Conservation (phyloP, 352 stramenopile genomes). For the Globisporangium perplexum region DNA sequence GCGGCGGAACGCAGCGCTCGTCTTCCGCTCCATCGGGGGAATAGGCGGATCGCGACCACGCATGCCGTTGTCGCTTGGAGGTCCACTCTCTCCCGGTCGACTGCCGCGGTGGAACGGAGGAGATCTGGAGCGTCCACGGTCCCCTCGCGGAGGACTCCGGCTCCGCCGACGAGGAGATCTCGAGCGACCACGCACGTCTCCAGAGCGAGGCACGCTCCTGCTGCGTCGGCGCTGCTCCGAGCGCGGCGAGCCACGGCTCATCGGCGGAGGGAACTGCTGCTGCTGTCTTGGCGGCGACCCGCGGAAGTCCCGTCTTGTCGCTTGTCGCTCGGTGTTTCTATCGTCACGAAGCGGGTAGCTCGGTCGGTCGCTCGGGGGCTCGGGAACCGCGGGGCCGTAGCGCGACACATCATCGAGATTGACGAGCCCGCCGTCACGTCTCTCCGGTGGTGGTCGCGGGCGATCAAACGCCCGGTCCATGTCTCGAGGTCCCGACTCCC, state of each 20-base stretch:
- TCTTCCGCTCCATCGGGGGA: conserved; percentile 16
- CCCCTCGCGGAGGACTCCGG: background rate
- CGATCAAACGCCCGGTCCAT: conserved; percentile 6
- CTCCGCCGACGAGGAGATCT: conserved; percentile 4
- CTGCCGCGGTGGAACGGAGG: background rate
- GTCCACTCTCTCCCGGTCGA: conserved; percentile 1
- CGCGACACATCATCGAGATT: conserved; percentile 7
- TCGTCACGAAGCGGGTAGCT: conserved; percentile 12
- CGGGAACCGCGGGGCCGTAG: conserved; percentile 8
- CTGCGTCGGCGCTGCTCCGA: conserved; percentile 4
- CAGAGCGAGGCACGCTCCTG: conserved; percentile 10
- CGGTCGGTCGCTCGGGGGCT: conserved; percentile 2
- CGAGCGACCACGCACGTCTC: background rate
- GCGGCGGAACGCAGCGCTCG: conserved; percentile 13
- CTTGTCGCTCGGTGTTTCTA: conserved; percentile 10
- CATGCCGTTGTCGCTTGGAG: conserved; percentile 13
- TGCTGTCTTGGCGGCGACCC: background rate
- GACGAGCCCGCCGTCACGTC: conserved; percentile 7
- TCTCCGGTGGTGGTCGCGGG: conserved; percentile 2
- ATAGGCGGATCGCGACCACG: conserved; percentile 16
- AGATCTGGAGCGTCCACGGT: background rate
- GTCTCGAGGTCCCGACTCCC: background rate
- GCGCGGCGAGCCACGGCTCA: background rate
- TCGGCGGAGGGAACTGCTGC: background rate
- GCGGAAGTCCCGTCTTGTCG: background rate